Conservation (phyloP, 306 rosid species). For the Hylodesmum podocarpum region DNA sequence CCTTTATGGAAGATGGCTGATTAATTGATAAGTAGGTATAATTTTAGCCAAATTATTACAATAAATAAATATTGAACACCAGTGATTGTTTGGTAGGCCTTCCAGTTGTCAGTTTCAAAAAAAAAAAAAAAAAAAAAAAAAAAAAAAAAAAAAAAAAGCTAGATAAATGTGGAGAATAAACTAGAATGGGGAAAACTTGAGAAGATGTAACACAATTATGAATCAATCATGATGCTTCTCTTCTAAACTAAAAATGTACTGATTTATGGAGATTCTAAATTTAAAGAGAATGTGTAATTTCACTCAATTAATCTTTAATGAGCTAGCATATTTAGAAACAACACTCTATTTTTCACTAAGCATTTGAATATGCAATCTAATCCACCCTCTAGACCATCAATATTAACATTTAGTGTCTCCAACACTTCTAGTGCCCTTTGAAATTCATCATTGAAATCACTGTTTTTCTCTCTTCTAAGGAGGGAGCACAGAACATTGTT, state of each 20-base stretch:
- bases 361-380: constrained; percentile 64
- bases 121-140: neutral
- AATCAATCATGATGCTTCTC: constrained; percentile 9
- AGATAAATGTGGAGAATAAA: no score
- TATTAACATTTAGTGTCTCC: constrained; percentile 40
- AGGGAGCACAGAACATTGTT: constrained; percentile 50
- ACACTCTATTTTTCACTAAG: constrained; percentile 73
- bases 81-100: neutral
- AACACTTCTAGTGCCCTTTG: constrained; percentile 48
- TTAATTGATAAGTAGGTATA: neutral
- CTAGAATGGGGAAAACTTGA: neutral
- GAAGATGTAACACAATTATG: neutral
- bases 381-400: constrained; percentile 53
- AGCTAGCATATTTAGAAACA: constrained; percentile 59
- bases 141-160: neutral
- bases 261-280: neutral
- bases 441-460: constrained; percentile 40
- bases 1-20: neutral
- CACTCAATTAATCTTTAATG: constrained; percentile 24
- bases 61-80: neutral
- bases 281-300: constrained; percentile 12
- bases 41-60: neutral
- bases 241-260: neutral
- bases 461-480: constrained; percentile 28
- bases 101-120: neutral